Base-by-base conservation (phyloP, 441 rosid species). In the Hura crepitans region DNA sequence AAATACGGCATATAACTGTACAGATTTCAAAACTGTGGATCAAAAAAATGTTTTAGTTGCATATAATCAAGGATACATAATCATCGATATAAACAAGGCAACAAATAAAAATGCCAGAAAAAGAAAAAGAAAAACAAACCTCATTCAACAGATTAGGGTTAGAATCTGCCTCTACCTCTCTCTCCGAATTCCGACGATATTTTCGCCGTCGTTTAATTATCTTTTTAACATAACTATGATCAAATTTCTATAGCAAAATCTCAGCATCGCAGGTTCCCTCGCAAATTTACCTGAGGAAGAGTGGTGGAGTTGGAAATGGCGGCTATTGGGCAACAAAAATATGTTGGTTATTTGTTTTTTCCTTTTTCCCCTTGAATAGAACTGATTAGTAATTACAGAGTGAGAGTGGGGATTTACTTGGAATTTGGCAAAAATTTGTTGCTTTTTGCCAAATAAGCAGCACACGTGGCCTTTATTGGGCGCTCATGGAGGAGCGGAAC, bases 121-220 rank as follows among this genome's bases (percentile, higher is more conserved):
- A n/a, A n/a, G n/a, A n/a, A n/a, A n/a, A n/a, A 17, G 46, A 3
- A 30, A 11, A 7, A 30, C 30, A 35, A 37, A 70, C 74, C 74
- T 70, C 74, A 70, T 70, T 51, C 61, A 50, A 49, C 37, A 33
- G 28, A 70, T 61, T 70, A 61, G 74, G 66, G 66, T 50, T 50
- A 14, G 35, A 39, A 22, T n/a, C n/a, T n/a, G n/a, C n/a, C n/a
- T n/a, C n/a, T n/a, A n/a, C n/a, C n/a, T n/a, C n/a, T n/a, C n/a
- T 56, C 28, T 5, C 2, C n/a, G 27, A 56, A 45, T 45, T 56
- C 72, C 55, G 55, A 2, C 0, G 18, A 31, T 27, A 69, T 22
- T 20, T n/a, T n/a, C 37, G 54, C 39, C 61, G 18, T 37, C 62
- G 37, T 15, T 27, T 17, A 27, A n/a, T n/a, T n/a, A n/a, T 45